A percentile compares a stretch with the other conserved stretches of the same genome.
Conservation (phyloP, 2,329 filamentous ascomycete genomes). For the Aspergillus jensenii region DNA sequence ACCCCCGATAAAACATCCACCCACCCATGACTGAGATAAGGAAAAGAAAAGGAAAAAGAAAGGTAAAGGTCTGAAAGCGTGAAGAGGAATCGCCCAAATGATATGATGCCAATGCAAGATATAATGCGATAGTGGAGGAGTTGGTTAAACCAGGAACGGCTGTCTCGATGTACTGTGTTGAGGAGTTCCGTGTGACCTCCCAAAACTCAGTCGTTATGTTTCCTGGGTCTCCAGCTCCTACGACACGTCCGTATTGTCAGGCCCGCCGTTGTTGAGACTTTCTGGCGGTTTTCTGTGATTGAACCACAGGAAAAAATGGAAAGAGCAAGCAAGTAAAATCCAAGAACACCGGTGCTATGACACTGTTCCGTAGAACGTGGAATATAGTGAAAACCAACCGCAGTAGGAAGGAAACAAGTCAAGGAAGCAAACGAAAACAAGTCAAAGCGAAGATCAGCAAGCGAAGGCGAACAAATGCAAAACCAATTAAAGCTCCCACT, state of each 20-base stretch:
- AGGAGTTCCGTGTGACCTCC: background rate
- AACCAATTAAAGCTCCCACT: conserved; percentile 14
- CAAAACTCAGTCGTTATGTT: background rate
- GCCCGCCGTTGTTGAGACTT: background rate
- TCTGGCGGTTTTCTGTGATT: background rate
- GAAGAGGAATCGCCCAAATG: background rate
- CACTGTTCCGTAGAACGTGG: conserved; percentile 17
- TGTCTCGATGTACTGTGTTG: background rate
- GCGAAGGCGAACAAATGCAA: conserved; percentile 11
- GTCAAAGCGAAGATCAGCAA: conserved; percentile 5
- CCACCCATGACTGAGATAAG: background rate
- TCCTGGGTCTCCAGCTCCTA: background rate
- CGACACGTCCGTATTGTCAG: background rate
- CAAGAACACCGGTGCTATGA: conserved; percentile 23
- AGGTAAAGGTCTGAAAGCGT: background rate
- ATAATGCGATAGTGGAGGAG: background rate
- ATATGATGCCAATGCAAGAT: conserved; percentile 14
- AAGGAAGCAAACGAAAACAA: conserved; percentile 9
- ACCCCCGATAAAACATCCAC: conserved; percentile 13
- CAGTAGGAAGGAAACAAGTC: conserved; percentile 18
- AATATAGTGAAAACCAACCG: conserved; percentile 16
- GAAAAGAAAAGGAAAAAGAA: conserved; percentile 2
- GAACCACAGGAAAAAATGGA: conserved; percentile 4
- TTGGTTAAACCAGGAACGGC: background rate
- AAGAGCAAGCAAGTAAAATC: conserved; percentile 11